Percentiles rank a stretch among this genome's conserved stretches.
These are phyloP conservation scores for Paraconiothyrium sp. DNA, from an alignment of 2,329 filamentous ascomycete species.

Conservation along the genomic window DNA sequence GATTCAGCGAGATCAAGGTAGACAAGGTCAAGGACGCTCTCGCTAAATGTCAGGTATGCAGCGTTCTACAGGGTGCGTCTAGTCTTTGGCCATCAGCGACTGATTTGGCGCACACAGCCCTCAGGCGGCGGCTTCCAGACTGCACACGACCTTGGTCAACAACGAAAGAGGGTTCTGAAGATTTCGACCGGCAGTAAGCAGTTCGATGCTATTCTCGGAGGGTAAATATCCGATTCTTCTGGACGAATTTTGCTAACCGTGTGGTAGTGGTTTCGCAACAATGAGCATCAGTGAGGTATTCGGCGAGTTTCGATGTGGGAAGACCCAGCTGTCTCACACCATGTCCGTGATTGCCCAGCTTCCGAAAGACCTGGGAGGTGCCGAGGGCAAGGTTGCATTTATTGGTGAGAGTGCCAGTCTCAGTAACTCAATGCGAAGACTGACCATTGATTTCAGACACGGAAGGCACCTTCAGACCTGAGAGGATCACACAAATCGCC, in stretches of 20 bases:
- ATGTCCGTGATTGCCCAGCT: conserved; percentile 72
- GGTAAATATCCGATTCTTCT: conserved; percentile 51
- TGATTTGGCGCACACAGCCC: conserved; percentile 55
- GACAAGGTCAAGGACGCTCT: conserved; percentile 76
- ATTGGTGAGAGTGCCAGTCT: conserved; percentile 58
- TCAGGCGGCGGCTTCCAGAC: conserved; percentile 70
- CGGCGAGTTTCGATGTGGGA: conserved; percentile 72
- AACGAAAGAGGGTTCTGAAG: conserved; percentile 70
- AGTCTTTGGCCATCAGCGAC: conserved; percentile 5
- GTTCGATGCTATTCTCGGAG: conserved; percentile 71
- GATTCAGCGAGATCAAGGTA: conserved; percentile 75
- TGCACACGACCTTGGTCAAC: conserved; percentile 69
- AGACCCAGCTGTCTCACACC: conserved; percentile 75
- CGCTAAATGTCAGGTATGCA: conserved; percentile 65
- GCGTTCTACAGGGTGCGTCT: background rate
- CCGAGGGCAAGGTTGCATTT: conserved; percentile 74
- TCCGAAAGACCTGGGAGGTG: conserved; percentile 69
- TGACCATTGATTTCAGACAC: conserved; percentile 52
- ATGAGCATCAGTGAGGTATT: conserved; percentile 74
- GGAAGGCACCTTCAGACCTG: conserved; percentile 67
- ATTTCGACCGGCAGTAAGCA: conserved; percentile 77
- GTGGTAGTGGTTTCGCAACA: conserved; percentile 70
- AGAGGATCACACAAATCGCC: conserved; percentile 73
- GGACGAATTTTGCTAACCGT: conserved; percentile 23
- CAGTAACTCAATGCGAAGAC: background rate